Conservation (phyloP, 441 rosid genomes). For the Syzygium syzygioides region DNA sequence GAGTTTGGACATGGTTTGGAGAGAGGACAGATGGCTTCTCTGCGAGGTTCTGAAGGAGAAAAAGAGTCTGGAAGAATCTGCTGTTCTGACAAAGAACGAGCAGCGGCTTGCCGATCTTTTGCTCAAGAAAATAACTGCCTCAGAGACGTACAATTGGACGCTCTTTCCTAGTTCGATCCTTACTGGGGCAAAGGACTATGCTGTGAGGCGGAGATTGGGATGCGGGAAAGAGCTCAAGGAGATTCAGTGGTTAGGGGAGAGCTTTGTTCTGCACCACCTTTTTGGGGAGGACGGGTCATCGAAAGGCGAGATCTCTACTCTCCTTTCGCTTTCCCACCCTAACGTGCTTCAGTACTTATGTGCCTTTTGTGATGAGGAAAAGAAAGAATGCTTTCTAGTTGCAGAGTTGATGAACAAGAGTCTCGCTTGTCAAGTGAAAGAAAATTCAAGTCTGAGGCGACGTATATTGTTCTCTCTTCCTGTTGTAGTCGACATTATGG, state of each 20-base stretch:
- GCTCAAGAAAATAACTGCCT: conserved; percentile 44
- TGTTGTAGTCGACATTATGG: conserved; percentile 75
- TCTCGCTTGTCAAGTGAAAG: conserved; percentile 60
- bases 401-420: conserved; percentile 87
- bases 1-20: conserved; percentile 52
- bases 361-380: conserved; percentile 76
- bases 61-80: conserved; percentile 30
- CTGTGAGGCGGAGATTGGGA: conserved; percentile 63
- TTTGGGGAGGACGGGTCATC: conserved; percentile 48
- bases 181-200: conserved; percentile 67
- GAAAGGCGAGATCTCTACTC: conserved; percentile 40
- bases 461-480: conserved; percentile 57
- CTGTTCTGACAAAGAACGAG: conserved; percentile 39
- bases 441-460: conserved; percentile 63
- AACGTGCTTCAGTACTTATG: conserved; percentile 66
- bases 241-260: conserved; percentile 85
- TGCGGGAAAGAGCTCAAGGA: conserved; percentile 70
- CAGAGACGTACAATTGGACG: conserved; percentile 36
- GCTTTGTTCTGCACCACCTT: conserved; percentile 61
- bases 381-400: conserved; percentile 62
- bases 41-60: conserved; percentile 53
- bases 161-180: conserved; percentile 65
- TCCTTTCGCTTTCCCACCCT: conserved; percentile 74
- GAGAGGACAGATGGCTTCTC: conserved; percentile 81
- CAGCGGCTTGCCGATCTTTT: conserved; percentile 56